Evolutionary conservation across 2,329 filamentous ascomycete species (phyloP).

Genomic region (Didymella sp.): DNA sequence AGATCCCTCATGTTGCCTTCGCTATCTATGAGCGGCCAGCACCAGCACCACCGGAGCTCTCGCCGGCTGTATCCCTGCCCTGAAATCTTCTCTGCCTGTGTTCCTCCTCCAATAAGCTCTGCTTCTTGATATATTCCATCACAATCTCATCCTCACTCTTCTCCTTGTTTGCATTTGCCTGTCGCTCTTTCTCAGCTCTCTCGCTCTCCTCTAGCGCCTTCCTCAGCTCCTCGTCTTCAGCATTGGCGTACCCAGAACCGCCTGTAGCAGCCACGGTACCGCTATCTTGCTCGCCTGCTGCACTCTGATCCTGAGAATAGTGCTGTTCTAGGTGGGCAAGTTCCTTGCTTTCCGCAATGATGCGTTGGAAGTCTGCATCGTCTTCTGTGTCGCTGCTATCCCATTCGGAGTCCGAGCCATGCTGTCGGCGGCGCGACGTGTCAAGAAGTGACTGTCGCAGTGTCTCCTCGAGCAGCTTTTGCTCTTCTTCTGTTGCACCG

Average conservation of each 20-base stretch:
- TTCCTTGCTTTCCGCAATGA: slow-evolving; percentile 46
- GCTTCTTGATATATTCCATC: slow-evolving; percentile 77
- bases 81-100: slow-evolving; percentile 20
- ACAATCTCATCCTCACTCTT: slow-evolving; percentile 73
- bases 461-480: slow-evolving; percentile 54
- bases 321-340: slow-evolving; percentile 36
- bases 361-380: slow-evolving; percentile 47
- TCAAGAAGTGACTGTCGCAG: slow-evolving; percentile 55
- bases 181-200: slow-evolving; percentile 48
- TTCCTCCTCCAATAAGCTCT: slow-evolving; percentile 70
- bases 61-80: slow-evolving; percentile 10
- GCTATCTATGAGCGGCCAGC: background rate
- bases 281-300: slow-evolving; percentile 14
- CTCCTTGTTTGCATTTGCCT: slow-evolving; percentile 50
- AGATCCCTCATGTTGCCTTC: background rate
- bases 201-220: slow-evolving; percentile 41
- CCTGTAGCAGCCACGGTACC: slow-evolving; percentile 15
- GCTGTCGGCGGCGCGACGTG: slow-evolving; percentile 33
- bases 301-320: slow-evolving; percentile 25
- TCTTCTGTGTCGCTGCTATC: slow-evolving; percentile 41
- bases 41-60: slow-evolving; percentile 10
- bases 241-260: background rate
- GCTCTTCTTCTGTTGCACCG: slow-evolving; percentile 44
- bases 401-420: slow-evolving; percentile 39
- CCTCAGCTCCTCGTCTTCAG: slow-evolving; percentile 34